Evolutionary conservation across 1,284 basidiomycete species (phyloP).

Genomic region (Anthracocystis panici-leucophaei): DNA sequence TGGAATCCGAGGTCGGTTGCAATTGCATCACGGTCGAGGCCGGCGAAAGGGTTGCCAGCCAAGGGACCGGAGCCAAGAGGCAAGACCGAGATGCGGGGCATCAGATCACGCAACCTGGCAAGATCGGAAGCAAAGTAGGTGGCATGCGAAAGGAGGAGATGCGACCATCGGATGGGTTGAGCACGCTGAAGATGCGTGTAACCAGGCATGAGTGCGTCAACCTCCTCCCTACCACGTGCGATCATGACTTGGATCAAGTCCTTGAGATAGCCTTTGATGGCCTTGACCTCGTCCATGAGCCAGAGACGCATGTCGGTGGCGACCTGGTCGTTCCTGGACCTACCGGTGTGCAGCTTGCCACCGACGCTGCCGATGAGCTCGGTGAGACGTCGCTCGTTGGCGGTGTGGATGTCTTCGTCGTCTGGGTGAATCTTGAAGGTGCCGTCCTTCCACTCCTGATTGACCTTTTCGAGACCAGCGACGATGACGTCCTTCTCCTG

Average conservation of each 20-base stretch:
- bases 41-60: slow-evolving; percentile 90
- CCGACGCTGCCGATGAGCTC: slow-evolving; percentile 83
- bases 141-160: slow-evolving; percentile 93
- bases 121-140: slow-evolving; percentile 90
- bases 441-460: slow-evolving; percentile 80
- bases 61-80: slow-evolving; percentile 94
- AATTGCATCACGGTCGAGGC: slow-evolving; percentile 65
- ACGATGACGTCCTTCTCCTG: slow-evolving; percentile 79
- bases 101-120: slow-evolving; percentile 84
- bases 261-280: slow-evolving; percentile 80
- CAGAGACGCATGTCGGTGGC: slow-evolving; percentile 97
- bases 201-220: slow-evolving; percentile 89
- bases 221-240: slow-evolving; percentile 90
- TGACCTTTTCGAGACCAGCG: slow-evolving; percentile 82
- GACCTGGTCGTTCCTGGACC: slow-evolving; percentile 96
- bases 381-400: slow-evolving; percentile 92
- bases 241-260: slow-evolving; percentile 88
- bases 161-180: slow-evolving; percentile 98
- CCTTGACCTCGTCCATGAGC: slow-evolving; percentile 84
- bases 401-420: slow-evolving; percentile 99
- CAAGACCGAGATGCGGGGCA: slow-evolving; percentile 81
- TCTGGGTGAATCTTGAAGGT: slow-evolving; percentile 73
- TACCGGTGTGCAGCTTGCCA: slow-evolving; percentile 81
- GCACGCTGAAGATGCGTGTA: slow-evolving; percentile 89
- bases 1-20: slow-evolving; percentile 68